Evolutionary conservation across 202 grass and related monocot genomes (phyloP), one percentile per base, ranked within the genome.

Genomic region (Thinopyrum obtusiflorum): DNA sequence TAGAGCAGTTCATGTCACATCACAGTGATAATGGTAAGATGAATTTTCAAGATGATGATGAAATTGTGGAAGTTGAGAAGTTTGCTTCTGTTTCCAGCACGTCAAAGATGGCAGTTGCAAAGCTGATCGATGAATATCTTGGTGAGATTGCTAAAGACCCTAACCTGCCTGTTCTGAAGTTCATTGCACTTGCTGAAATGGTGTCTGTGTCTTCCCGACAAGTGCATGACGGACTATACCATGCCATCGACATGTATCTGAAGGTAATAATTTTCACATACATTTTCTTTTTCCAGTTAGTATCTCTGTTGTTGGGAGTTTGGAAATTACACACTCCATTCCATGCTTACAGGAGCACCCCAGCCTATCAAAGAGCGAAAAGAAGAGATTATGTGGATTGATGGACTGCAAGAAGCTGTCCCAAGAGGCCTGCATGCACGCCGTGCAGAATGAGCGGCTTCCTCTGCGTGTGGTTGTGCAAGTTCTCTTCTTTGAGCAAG

Each of bases 321-420:
- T 20, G 20, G 65, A 68, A 67, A 46, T 82, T 55, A 65, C 70
- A 65, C 65, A 9, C 5, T 27, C 23, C 4, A 49, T 77, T 33
- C 29, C 66, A 61, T 68, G 68, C 66, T 65, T 85, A 55, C 83
- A 99, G 97, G 97, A 99, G 75, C 97, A 99, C 85, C 90, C 97
- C 6, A 79, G 68, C 39, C 90, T 99, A 80, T 82, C 89, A 7
- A 99, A 99, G 89, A 94, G 90, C 1, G 92, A 99, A 82, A 99
- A 91, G 88, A 99, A 94, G 87, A 84, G 81, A 79, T 39, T 99
- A 68, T 99, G 97, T 1, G 75, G 89, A 36, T 71, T 99, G 61
- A 99, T 99, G 92, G 94, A 97, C 79, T 99, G 94, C 83, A 97
- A 94, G 79, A 94, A 89, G 70, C 86, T 99, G 65, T 97, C 97